Base-by-base conservation (phyloP, 805 yeast genomes). In the Starmera quercuum region DNA sequence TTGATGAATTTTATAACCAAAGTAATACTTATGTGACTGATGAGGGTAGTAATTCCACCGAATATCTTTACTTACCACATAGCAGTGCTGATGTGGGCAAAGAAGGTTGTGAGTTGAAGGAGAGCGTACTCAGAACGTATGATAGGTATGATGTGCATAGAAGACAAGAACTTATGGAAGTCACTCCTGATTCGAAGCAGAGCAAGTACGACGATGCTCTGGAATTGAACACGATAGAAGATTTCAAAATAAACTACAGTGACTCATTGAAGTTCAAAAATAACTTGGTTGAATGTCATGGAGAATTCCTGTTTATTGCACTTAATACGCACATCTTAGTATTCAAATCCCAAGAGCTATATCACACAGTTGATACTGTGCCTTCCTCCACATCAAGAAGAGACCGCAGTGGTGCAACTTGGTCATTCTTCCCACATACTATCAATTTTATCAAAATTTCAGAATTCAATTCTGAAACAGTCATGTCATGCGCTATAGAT, bases 381-480 rank as follows among this genome's bases (percentile, higher is more conserved):
- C 49, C 53, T 10, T 7, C 30, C 1, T 20, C 41, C n/a, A 48
- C 52, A 4, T 19, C 37, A 7, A 17, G 32, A 2, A 43, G 54
- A 1, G 75, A 72, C 42, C 39, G 68, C 22, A 45, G 52, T 7
- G 54, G 61, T 7, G 64, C 75, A 6, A 71, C 77, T 1, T 69
- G 72, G 71, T 73, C 76, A 0, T 58, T 59, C 32, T 63, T 58
- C 31, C 81, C 82, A 2, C 80, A 74, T 47, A 63, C 76, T 0
- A 63, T 78, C 16, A 80, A 80, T 42, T 68, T 50, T 42, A 32
- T 79, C 28, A 71, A 64, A 33, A 41, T 60, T 7, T 56, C 53
- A 1, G 42, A 35, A 16, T 62, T 75, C 38, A 40, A 54, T 16
- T 62, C 55, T 2, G 45, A 48, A 13, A 71, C 68, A 34, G 67